phyloP scores from a whole-genome alignment of 1,139 yeast genomes.

The Blastobotrys malaysiensis region DNA sequence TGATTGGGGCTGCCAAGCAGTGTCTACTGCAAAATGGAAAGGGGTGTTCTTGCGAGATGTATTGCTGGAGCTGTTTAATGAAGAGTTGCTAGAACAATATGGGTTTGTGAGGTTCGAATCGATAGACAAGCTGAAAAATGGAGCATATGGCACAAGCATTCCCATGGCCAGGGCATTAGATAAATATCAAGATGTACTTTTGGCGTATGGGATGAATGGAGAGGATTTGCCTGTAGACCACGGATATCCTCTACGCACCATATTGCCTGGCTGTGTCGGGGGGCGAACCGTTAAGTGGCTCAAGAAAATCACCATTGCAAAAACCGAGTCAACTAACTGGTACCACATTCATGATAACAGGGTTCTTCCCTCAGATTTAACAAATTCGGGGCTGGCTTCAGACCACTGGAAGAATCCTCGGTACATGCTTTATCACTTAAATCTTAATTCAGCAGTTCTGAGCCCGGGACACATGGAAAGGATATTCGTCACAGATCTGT shows the following conservation, averaged over 20 bases:
- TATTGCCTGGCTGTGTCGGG: conserved; percentile 36
- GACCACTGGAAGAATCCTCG: conserved; percentile 18
- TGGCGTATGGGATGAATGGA: conserved; percentile 35
- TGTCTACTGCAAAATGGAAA: conserved; percentile 35
- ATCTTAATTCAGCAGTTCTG: neutral
- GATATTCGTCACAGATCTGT: conserved; percentile 12
- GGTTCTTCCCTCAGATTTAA: conserved; percentile 30
- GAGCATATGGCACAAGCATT: conserved; percentile 34
- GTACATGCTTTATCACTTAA: neutral
- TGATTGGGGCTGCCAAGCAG: conserved; percentile 36
- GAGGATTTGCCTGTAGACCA: conserved; percentile 33
- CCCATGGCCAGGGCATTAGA: conserved; percentile 30
- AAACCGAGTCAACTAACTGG: conserved; percentile 33
- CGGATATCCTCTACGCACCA: conserved; percentile 34
- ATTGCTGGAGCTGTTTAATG: conserved; percentile 13
- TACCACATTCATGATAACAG: conserved; percentile 35
- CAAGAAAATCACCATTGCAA: conserved; percentile 26
- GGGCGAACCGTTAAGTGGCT: conserved; percentile 37
- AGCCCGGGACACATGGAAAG: conserved; percentile 13
- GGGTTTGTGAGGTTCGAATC: conserved; percentile 34
- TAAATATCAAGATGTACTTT: conserved; percentile 30
- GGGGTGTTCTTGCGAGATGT: conserved; percentile 32
- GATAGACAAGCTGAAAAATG: conserved; percentile 33
- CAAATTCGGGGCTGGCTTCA: conserved; percentile 21
- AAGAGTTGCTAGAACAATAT: conserved; percentile 16